A percentile compares a stretch with the other conserved stretches of the same genome.
These are phyloP conservation scores for Colletotrichum simmondsii DNA, from an alignment of 2,329 filamentous ascomycete species.

Conservation along the genomic window DNA sequence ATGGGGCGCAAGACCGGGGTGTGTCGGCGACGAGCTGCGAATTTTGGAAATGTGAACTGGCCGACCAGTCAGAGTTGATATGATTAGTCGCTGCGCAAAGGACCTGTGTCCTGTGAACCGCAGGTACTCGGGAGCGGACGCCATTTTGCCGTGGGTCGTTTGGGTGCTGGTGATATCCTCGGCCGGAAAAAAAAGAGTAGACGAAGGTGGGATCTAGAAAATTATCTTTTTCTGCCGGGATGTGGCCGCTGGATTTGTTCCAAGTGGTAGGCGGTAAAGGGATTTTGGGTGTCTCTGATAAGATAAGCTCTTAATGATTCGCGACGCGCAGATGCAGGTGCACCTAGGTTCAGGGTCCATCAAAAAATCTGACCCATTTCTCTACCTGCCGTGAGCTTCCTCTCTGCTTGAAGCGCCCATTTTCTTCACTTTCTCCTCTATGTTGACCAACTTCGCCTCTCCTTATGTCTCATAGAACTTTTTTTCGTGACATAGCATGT, in stretches of 20 bases:
- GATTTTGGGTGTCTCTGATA: conserved; percentile 4
- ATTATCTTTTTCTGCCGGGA: conserved; percentile 50
- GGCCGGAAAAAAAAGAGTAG: not conserved
- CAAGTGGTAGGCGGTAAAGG: conserved; percentile 45
- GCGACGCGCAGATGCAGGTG: not conserved
- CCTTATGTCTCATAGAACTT: conserved; percentile 37
- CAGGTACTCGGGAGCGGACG: conserved; percentile 64
- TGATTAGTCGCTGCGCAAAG: conserved; percentile 84
- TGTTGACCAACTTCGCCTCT: conserved; percentile 13
- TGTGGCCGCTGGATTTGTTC: conserved; percentile 13
- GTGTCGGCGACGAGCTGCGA: conserved; percentile 84
- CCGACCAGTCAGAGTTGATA: conserved; percentile 90
- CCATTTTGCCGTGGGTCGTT: conserved; percentile 47
- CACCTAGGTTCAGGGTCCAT: conserved; percentile 26
- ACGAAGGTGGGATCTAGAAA: conserved; percentile 38
- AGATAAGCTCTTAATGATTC: conserved; percentile 29
- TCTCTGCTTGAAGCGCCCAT: not conserved
- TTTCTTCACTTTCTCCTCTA: not conserved
- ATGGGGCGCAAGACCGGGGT: conserved; percentile 89
- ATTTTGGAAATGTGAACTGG: conserved; percentile 95
- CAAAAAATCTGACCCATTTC: conserved; percentile 30
- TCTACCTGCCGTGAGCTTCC: not conserved
- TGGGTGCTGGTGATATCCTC: conserved; percentile 12
- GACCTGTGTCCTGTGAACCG: conserved; percentile 87
- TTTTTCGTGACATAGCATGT: conserved; percentile 46